Evolutionary conservation across 495 filamentous ascomycete genomes (phyloP).

Genomic region (Thermothielavioides terrestris): DNA sequence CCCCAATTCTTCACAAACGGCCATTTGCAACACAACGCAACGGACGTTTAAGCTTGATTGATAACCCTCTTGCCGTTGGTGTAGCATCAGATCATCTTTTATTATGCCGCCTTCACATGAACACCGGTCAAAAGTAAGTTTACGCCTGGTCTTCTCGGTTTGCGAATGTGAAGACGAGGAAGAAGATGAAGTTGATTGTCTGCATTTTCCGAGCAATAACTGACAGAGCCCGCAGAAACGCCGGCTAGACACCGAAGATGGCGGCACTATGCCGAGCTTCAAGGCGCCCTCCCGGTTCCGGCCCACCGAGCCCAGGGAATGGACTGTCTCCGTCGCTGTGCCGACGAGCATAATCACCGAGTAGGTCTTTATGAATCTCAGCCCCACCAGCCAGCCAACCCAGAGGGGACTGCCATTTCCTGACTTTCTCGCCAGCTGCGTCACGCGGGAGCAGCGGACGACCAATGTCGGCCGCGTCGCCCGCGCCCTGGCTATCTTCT

Average conservation of each 20-base stretch:
- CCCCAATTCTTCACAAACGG: neutral
- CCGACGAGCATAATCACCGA: constrained; percentile 40
- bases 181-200: neutral
- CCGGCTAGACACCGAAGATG: constrained; percentile 31
- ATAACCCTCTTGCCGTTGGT: neutral
- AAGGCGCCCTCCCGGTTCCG: constrained; percentile 23
- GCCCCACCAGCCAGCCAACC: too few species aligned
- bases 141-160: neutral
- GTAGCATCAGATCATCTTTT: neutral
- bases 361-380: constrained; percentile 37
- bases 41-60: too few species aligned
- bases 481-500: constrained; percentile 64
- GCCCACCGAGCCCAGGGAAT: constrained; percentile 31
- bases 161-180: neutral
- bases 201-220: neutral
- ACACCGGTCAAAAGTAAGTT: constrained; percentile 18
- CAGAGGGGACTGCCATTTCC: neutral
- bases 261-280: constrained; percentile 12
- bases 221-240: constrained; percentile 29
- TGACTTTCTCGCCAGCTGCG: constrained; percentile 24
- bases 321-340: constrained; percentile 42
- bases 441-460: constrained; percentile 56
- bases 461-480: constrained; percentile 58
- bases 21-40: too few species aligned
- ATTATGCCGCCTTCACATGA: constrained; percentile 12